Percentiles rank a stretch among this genome's conserved stretches.
These are phyloP conservation scores for Acarospora socialis DNA, from an alignment of 2,329 filamentous ascomycete genomes.

Conservation along the genomic window DNA sequence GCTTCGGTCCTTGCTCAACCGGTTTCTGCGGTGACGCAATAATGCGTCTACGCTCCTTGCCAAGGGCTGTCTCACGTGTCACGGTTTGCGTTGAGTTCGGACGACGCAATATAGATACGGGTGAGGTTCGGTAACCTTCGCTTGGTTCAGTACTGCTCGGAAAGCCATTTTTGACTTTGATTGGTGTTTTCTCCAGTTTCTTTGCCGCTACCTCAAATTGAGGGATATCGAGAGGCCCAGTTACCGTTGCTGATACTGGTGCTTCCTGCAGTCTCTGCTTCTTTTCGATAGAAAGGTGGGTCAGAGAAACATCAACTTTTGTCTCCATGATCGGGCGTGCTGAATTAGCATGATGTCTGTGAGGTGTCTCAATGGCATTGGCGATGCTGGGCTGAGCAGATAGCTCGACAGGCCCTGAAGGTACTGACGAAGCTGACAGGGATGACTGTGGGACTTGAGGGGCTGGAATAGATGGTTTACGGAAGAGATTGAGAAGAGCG, in stretches of 20 bases:
- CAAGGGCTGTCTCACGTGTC: too few relatives aligned
- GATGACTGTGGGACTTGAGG: conserved; percentile 11
- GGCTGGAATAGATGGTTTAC: conserved; percentile 17
- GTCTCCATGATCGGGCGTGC: too few relatives aligned
- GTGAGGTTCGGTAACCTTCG: background rate
- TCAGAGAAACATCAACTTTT: too few relatives aligned
- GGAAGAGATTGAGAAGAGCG: conserved; percentile 31
- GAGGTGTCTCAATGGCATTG: conserved; percentile 8
- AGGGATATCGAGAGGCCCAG: conserved; percentile 26
- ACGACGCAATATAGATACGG: too few relatives aligned
- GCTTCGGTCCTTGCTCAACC: too few relatives aligned
- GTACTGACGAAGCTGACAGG: background rate
- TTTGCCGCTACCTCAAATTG: conserved; percentile 22
- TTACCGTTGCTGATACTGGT: conserved; percentile 25
- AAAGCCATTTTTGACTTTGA: too few relatives aligned
- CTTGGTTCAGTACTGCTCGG: too few relatives aligned
- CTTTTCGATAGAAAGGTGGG: background rate
- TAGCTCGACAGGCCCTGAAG: conserved; percentile 15
- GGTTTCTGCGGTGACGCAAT: too few relatives aligned
- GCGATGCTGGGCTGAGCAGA: conserved; percentile 13
- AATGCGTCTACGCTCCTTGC: too few relatives aligned
- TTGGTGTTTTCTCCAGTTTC: conserved; percentile 1
- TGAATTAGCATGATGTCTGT: too few relatives aligned
- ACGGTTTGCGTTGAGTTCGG: too few relatives aligned
- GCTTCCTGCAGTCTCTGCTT: conserved; percentile 10